These are phyloP conservation scores for Agaricus sinodeliciosus DNA, from an alignment of 768 basidiomycete species.

Conservation along the genomic window DNA sequence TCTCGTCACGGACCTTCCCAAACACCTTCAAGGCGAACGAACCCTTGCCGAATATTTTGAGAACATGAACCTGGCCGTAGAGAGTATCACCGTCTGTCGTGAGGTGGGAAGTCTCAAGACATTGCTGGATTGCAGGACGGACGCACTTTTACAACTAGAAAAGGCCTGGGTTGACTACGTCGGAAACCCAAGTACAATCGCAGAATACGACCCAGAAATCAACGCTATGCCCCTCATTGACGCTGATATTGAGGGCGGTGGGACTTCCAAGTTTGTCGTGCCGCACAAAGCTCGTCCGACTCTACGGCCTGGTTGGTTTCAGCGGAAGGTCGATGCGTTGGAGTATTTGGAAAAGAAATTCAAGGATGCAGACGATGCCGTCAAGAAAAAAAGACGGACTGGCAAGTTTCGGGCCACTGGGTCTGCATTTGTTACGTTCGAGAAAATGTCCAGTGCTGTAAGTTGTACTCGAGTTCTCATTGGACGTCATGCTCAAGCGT, in stretches of 20 bases:
- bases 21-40: conserved; percentile 79
- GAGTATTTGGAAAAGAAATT: conserved; percentile 83
- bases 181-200: conserved; percentile 86
- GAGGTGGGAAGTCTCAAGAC: conserved; percentile 70
- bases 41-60: conserved; percentile 93
- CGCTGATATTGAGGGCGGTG: conserved; percentile 42
- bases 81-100: conserved; percentile 86
- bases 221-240: conserved; percentile 43
- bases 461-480: conserved; percentile 20
- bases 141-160: conserved; percentile 76
- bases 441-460: conserved; percentile 90
- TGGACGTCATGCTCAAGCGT: neutral
- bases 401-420: conserved; percentile 80
- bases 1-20: conserved; percentile 77
- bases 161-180: conserved; percentile 85
- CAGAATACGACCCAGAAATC: conserved; percentile 74
- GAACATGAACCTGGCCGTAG: conserved; percentile 77
- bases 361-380: conserved; percentile 74
- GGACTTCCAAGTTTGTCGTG: conserved; percentile 52
- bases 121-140: conserved; percentile 74
- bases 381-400: conserved; percentile 61
- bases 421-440: conserved; percentile 92
- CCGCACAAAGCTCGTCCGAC: conserved; percentile 76
- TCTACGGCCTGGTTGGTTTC: conserved; percentile 68
- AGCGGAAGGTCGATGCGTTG: conserved; percentile 76